Conservation (phyloP, 2,329 filamentous ascomycete species). For the Arachnomyces sp. region DNA sequence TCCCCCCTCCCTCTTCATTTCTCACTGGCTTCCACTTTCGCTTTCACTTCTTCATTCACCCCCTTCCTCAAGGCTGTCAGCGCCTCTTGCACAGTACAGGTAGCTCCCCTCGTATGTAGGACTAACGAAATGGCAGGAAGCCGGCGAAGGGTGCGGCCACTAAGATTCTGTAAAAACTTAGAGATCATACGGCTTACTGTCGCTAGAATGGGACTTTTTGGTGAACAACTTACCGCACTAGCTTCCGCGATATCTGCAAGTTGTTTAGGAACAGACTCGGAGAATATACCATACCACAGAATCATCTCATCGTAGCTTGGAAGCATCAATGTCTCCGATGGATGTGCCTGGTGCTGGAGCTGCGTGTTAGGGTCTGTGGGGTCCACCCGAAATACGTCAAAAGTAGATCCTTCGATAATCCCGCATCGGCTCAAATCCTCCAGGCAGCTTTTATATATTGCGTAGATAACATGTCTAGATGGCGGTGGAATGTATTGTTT, state of each 20-base stretch:
- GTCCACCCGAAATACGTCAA: constrained; percentile 19
- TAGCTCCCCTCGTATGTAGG: constrained; percentile 27
- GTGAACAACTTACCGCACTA: constrained; percentile 20
- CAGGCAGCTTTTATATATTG: constrained; percentile 41
- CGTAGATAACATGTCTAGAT: constrained; percentile 34
- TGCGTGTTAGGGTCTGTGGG: constrained; percentile 17
- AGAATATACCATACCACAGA: constrained; percentile 22
- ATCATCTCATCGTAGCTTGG: constrained; percentile 23
- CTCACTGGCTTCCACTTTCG: constrained; percentile 12
- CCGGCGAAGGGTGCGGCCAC: constrained; percentile 34
- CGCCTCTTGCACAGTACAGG: constrained; percentile 30
- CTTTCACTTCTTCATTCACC: constrained; percentile 26
- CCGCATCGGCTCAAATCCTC: constrained; percentile 36
- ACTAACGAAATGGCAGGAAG: constrained; percentile 35
- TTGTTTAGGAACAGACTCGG: constrained; percentile 19
- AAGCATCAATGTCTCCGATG: constrained; percentile 15
- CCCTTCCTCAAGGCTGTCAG: constrained; percentile 29
- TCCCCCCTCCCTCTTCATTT: constrained; percentile 2
- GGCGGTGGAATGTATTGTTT: constrained; percentile 38
- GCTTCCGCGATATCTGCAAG: constrained; percentile 21
- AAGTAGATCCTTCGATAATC: constrained; percentile 24
- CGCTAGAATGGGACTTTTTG: not conserved
- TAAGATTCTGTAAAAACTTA: constrained; percentile 24
- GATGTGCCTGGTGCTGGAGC: constrained; percentile 22
- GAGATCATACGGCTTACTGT: too few relatives aligned